phyloP scores from a whole-genome alignment of 2,329 filamentous ascomycete genomes.

The Orbilia brochopaga region DNA sequence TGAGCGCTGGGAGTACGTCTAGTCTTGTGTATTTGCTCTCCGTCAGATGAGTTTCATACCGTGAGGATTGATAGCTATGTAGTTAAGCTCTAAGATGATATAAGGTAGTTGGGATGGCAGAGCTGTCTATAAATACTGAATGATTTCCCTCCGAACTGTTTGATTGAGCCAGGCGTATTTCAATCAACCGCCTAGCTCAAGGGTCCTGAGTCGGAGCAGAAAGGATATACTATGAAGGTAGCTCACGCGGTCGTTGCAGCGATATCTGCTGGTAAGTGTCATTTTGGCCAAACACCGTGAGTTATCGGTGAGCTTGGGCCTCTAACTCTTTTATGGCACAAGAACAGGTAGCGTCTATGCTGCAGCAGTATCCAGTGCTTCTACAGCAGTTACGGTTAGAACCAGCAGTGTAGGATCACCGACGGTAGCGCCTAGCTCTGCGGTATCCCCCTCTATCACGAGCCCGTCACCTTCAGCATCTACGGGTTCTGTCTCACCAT shows the following conservation, averaged over 20 bases:
- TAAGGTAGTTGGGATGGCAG: too few relatives aligned
- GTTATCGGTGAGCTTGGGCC: not conserved
- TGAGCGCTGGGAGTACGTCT: too few relatives aligned
- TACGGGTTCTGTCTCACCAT: not conserved
- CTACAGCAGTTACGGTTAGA: not conserved
- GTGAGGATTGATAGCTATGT: too few relatives aligned
- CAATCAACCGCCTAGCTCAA: too few relatives aligned
- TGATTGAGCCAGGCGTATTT: not conserved
- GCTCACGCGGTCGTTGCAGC: constrained; percentile 28
- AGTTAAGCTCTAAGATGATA: too few relatives aligned
- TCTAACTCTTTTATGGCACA: not conserved
- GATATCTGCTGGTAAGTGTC: constrained; percentile 25
- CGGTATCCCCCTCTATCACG: not conserved
- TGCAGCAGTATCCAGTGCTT: not conserved
- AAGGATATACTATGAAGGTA: constrained; percentile 23
- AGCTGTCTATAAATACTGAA: not conserved
- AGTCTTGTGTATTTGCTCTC: too few relatives aligned
- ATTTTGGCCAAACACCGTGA: not conserved
- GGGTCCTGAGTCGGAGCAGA: too few relatives aligned
- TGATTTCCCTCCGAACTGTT: not conserved
- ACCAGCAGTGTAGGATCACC: not conserved
- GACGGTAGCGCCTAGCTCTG: constrained; percentile 3
- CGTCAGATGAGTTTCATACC: too few relatives aligned
- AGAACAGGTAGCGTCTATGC: not conserved
- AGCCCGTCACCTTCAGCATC: not conserved